These are phyloP conservation scores for Sporothrix phasma DNA, from an alignment of 2,329 filamentous ascomycete species.

Conservation along the genomic window DNA sequence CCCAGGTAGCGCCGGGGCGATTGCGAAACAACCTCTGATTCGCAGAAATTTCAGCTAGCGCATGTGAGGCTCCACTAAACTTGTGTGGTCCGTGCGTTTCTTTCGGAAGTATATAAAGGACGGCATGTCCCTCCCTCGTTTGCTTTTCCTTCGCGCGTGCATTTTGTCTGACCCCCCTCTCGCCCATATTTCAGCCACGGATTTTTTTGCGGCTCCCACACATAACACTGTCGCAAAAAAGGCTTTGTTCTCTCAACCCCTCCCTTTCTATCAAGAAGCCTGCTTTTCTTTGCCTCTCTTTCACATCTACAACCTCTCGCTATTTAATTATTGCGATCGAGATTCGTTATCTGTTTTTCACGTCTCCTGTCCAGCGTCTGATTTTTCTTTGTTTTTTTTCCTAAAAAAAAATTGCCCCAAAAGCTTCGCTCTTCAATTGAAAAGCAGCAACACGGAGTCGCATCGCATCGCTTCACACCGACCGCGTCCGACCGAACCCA, in stretches of 20 bases:
- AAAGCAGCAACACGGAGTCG: neutral
- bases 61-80: constrained; percentile 9
- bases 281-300: constrained; percentile 5
- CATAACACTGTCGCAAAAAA: constrained; percentile 11
- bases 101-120: constrained; percentile 17
- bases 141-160: constrained; percentile 9
- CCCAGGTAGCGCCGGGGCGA: constrained; percentile 16
- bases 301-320: constrained; percentile 13
- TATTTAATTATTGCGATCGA: constrained; percentile 19
- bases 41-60: constrained; percentile 19
- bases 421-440: neutral
- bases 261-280: neutral
- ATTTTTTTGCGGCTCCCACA: constrained; percentile 16
- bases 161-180: constrained; percentile 14
- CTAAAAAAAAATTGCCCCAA: no score
- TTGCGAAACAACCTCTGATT: constrained; percentile 19
- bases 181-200: constrained; percentile 12
- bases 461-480: constrained; percentile 16
- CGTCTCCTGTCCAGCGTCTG: constrained; percentile 1
- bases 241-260: constrained; percentile 7
- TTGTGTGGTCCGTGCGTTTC: constrained; percentile 18
- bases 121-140: constrained; percentile 18
- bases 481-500: neutral
- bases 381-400: neutral
- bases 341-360: constrained; percentile 3